These are phyloP conservation scores for Begonia peltatifolia DNA, from an alignment of 306 rosid species.

Conservation along the genomic window DNA sequence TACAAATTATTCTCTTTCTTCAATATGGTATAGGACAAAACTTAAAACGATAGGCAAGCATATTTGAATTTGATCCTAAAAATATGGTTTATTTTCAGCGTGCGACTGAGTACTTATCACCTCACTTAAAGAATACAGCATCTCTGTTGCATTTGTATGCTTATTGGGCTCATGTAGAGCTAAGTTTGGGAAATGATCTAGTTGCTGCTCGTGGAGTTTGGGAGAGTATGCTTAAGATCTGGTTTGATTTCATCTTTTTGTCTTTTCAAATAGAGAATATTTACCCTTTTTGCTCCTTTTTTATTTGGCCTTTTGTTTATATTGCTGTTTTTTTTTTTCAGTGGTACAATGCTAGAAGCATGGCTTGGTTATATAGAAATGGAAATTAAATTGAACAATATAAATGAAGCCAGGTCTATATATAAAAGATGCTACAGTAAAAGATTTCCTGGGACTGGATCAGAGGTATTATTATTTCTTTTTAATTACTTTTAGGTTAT, in stretches of 20 bases:
- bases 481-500: not conserved
- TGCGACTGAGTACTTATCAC: conserved; percentile 69
- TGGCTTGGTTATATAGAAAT: conserved; percentile 70
- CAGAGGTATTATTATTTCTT: conserved; percentile 48
- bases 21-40: no score
- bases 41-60: no score
- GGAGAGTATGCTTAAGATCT: conserved; percentile 72
- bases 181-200: conserved; percentile 41
- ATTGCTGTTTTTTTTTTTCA: conserved; percentile 14
- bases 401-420: conserved; percentile 65
- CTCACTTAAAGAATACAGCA: conserved; percentile 67
- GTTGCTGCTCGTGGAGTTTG: conserved; percentile 81
- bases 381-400: conserved; percentile 64
- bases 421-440: conserved; percentile 82
- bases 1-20: no score
- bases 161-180: conserved; percentile 88
- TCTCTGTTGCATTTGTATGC: conserved; percentile 50
- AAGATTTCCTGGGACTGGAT: conserved; percentile 62
- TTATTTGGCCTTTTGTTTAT: not conserved
- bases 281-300: not conserved
- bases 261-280: not conserved
- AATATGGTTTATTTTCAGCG: conserved; percentile 36
- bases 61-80: conserved; percentile 7
- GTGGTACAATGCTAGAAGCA: conserved; percentile 73
- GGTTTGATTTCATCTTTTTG: conserved; percentile 31